Evolutionary conservation across 2,329 filamentous ascomycete genomes (phyloP).

Genomic region (Fusarium sp.): DNA sequence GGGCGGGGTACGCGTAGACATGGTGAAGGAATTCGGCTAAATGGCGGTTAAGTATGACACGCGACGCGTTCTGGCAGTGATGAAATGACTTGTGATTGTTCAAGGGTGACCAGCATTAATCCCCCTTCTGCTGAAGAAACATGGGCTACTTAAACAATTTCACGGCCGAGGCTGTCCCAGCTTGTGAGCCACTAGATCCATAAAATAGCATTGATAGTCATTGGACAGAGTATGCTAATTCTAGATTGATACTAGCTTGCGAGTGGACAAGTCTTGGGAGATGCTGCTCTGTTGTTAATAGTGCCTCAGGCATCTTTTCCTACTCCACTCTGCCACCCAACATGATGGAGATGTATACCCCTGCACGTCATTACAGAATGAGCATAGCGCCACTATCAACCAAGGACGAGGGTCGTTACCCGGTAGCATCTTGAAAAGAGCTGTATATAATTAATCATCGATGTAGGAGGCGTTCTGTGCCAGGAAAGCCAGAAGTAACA

Average conservation of each 20-base stretch:
- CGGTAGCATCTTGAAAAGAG: background rate
- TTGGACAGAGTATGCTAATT: background rate
- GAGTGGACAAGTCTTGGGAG: background rate
- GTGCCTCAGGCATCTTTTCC: background rate
- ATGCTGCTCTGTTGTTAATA: background rate
- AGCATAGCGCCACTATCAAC: background rate
- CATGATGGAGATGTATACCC: background rate
- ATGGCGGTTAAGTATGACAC: background rate
- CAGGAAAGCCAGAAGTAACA: background rate
- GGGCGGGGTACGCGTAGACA: background rate
- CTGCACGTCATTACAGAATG: background rate
- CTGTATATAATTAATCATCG: background rate
- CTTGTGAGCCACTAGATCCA: background rate
- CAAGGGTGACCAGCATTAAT: background rate
- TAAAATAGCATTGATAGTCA: background rate
- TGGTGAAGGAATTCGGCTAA: background rate
- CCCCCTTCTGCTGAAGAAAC: fast-evolving
- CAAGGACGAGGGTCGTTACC: background rate
- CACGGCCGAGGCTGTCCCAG: background rate
- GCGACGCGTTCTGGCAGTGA: background rate
- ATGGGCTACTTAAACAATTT: background rate
- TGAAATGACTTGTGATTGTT: background rate
- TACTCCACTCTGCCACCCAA: background rate
- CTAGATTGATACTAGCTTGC: background rate
- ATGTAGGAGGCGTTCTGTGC: background rate